phyloP scores from a whole-genome alignment of 805 yeast species.

The Cyberlindnera subsufficiens region DNA sequence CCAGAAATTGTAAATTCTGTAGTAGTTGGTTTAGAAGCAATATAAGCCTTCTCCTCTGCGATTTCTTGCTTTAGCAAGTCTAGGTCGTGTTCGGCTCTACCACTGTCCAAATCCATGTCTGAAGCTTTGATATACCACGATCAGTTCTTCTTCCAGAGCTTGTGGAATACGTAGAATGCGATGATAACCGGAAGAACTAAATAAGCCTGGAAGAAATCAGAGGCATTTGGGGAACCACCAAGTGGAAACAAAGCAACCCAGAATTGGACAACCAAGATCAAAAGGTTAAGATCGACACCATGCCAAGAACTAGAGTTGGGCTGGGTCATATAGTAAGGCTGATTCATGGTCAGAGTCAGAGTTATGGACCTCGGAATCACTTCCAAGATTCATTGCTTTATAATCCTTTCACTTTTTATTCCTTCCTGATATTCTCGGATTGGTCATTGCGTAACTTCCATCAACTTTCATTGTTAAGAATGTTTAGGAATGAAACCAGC shows the following conservation, averaged over 20 bases:
- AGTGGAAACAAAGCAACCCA: conserved; percentile 53
- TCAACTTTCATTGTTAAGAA: too few relatives aligned
- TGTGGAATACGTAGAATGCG: conserved; percentile 34
- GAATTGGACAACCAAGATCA: conserved; percentile 71
- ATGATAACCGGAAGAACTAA: conserved; percentile 37
- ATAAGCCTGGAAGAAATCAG: conserved; percentile 32
- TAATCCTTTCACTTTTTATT: too few relatives aligned
- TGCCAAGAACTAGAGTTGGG: conserved; percentile 64
- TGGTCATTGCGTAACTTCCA: too few relatives aligned
- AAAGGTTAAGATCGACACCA: conserved; percentile 52
- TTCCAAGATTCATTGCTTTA: too few relatives aligned
- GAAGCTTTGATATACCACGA: conserved; percentile 33
- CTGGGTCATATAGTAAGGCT: too few relatives aligned
- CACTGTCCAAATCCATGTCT: conserved; percentile 56
- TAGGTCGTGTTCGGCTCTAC: conserved; percentile 56
- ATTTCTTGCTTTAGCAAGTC: conserved; percentile 52
- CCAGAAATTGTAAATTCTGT: conserved; percentile 51
- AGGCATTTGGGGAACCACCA: conserved; percentile 26
- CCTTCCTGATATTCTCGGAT: too few relatives aligned
- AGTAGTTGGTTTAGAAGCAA: conserved; percentile 40
- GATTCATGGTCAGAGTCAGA: too few relatives aligned
- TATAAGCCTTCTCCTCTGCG: conserved; percentile 46
- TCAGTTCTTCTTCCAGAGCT: conserved; percentile 37
- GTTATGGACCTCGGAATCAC: too few relatives aligned
- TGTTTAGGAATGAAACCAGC: too few relatives aligned